These are phyloP conservation scores for Salvia miltiorrhiza DNA, from an alignment of 257 asterid species.

Conservation along the genomic window DNA sequence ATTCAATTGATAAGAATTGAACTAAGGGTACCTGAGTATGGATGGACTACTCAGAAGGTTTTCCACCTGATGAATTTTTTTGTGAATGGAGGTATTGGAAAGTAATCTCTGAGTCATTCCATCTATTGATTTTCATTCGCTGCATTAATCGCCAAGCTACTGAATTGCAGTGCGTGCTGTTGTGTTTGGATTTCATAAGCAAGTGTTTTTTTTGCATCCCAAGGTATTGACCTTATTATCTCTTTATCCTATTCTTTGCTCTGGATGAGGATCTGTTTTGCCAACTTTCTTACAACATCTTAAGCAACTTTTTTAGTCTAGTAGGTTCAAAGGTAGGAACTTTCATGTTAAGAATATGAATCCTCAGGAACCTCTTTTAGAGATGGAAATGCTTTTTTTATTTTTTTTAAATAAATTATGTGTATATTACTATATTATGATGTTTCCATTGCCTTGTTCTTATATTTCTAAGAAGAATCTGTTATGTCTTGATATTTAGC, in stretches of 20 bases:
- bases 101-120: neutral
- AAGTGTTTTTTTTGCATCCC: constrained; percentile 77
- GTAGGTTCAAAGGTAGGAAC: neutral
- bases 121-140: neutral
- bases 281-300: neutral
- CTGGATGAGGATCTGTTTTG: neutral
- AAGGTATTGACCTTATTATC: constrained; percentile 43
- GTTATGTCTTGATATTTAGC: neutral
- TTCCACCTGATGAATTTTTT: constrained; percentile 92
- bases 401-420: too few species aligned
- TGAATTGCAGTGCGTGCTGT: constrained; percentile 77
- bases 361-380: neutral
- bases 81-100: constrained; percentile 80
- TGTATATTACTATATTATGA: too few species aligned
- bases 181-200: constrained; percentile 81
- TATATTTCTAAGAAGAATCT: neutral
- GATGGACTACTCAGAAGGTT: constrained; percentile 96
- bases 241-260: neutral
- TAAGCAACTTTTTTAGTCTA: neutral
- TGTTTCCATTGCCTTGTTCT: neutral
- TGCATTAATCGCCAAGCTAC: constrained; percentile 15
- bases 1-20: constrained; percentile 84
- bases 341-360: neutral
- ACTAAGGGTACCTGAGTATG: constrained; percentile 87
- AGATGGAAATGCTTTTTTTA: neutral